phyloP scores from a whole-genome alignment of 306 rosid species.

The Crotalaria pallida region DNA sequence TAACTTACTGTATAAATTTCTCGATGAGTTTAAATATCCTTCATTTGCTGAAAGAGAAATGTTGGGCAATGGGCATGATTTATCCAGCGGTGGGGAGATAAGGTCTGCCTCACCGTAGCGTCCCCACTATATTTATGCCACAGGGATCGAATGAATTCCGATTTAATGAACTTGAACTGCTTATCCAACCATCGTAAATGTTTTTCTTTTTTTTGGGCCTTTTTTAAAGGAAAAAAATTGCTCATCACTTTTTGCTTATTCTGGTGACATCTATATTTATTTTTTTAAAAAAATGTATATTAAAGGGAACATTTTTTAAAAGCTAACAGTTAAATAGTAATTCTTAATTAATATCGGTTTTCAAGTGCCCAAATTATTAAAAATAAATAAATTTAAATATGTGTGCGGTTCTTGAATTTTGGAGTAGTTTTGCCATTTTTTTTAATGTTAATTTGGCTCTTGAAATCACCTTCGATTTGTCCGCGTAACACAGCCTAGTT shows the following conservation, averaged over 20 bases:
- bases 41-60: neutral
- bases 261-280: neutral
- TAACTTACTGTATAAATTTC: too few relatives aligned
- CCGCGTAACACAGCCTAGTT: too few relatives aligned
- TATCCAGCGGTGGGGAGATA: conserved; percentile 6
- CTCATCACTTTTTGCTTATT: neutral
- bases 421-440: too few relatives aligned
- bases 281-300: too few relatives aligned
- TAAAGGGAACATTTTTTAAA: too few relatives aligned
- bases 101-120: neutral
- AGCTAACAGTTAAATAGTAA: neutral
- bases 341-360: neutral
- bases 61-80: neutral
- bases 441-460: too few relatives aligned
- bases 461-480: too few relatives aligned
- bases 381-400: too few relatives aligned
- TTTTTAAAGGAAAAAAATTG: neutral
- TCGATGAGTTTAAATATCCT: neutral
- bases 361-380: too few relatives aligned
- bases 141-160: neutral
- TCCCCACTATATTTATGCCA: conserved; percentile 23
- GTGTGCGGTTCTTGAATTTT: too few relatives aligned
- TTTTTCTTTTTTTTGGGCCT: too few relatives aligned
- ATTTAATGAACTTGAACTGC: conserved; percentile 30
- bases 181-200: neutral